Percentiles rank a stretch among this genome's conserved stretches.
phyloP scores from a whole-genome alignment of 164 flowering plant genomes.

The Vitis labrusca region DNA sequence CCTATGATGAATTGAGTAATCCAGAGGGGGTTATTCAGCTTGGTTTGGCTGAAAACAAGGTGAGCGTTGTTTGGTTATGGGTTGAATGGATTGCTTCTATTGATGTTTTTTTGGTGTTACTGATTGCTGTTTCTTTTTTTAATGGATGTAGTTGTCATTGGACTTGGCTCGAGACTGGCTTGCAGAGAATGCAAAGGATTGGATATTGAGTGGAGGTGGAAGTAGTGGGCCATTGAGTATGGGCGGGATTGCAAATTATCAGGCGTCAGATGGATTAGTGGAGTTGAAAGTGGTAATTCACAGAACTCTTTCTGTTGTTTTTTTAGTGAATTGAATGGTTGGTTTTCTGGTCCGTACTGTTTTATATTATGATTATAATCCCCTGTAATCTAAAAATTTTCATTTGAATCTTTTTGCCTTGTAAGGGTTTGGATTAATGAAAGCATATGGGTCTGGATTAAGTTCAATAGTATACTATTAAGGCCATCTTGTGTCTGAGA shows the following conservation, averaged over 20 bases:
- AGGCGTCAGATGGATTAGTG: constrained; percentile 75
- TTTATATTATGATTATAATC: too few relatives aligned
- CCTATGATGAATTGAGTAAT: constrained; percentile 55
- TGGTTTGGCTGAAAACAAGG: constrained; percentile 79
- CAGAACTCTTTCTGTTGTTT: not conserved
- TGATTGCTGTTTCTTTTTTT: not conserved
- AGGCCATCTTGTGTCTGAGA: not conserved
- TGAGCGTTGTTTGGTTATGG: constrained; percentile 19
- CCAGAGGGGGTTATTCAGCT: constrained; percentile 87
- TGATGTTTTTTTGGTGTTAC: constrained; percentile 12
- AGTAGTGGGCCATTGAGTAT: constrained; percentile 47
- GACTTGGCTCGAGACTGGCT: constrained; percentile 84
- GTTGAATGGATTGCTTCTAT: not conserved
- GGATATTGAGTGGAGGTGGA: constrained; percentile 31
- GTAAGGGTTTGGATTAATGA: too few relatives aligned
- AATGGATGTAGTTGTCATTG: constrained; percentile 56
- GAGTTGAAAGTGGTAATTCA: constrained; percentile 76
- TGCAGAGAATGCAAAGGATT: constrained; percentile 42
- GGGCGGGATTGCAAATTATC: constrained; percentile 68
- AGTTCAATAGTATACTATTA: too few relatives aligned
- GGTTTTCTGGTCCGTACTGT: too few relatives aligned
- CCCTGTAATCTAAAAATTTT: too few relatives aligned
- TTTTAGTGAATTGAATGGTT: not conserved
- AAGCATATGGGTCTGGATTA: too few relatives aligned
- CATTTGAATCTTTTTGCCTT: too few relatives aligned